These are phyloP conservation scores for Amaranthus hypochondriacus DNA, from an alignment of 148 eudicot genomes.

Conservation along the genomic window DNA sequence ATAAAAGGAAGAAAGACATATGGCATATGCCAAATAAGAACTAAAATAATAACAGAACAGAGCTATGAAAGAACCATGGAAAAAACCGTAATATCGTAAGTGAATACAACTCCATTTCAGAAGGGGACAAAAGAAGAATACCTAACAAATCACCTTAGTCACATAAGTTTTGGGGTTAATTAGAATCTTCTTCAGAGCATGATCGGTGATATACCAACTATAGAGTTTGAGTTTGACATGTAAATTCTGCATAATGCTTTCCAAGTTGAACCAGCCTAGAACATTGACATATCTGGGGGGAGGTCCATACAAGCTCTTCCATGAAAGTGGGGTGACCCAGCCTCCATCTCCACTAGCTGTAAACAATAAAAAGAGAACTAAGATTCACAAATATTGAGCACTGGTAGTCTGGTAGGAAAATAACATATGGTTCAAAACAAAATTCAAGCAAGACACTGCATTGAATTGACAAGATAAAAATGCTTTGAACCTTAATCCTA, in stretches of 20 bases:
- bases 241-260: not conserved
- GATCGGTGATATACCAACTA: not conserved
- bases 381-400: not conserved
- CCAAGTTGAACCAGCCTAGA: slow-evolving; percentile 32
- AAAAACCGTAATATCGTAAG: not conserved
- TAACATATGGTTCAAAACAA: not conserved
- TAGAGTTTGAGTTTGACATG: not conserved
- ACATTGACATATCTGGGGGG: slow-evolving; percentile 82
- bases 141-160: not conserved
- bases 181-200: not conserved
- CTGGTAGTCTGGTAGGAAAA: not conserved
- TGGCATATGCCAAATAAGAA: not conserved
- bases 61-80: not conserved
- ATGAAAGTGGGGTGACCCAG: slow-evolving; percentile 86
- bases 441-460: not conserved
- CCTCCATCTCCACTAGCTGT: slow-evolving; percentile 58
- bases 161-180: slow-evolving; percentile 1
- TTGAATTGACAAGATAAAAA: not conserved
- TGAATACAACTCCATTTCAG: not conserved
- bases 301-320: slow-evolving; percentile 96
- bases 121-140: not conserved
- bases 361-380: slow-evolving; percentile 2
- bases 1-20: not conserved
- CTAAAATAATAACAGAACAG: not conserved
- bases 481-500: not conserved